These are phyloP conservation scores for Sporodiniella umbellata DNA, from an alignment of 371 early-diverging fungal genomes.

Conservation along the genomic window DNA sequence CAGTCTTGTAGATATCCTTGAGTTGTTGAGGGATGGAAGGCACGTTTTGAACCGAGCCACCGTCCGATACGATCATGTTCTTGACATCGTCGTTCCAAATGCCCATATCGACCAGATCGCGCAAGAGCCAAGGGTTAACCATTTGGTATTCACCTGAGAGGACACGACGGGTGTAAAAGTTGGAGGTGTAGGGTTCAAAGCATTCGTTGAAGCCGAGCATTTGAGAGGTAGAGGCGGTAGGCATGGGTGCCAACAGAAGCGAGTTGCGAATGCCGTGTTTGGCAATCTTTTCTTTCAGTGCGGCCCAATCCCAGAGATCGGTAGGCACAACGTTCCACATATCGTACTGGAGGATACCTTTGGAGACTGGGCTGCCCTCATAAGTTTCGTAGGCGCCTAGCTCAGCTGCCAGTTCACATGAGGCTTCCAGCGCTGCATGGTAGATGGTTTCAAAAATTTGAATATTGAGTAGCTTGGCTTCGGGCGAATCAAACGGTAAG, in stretches of 20 bases:
- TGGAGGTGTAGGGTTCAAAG: conserved; percentile 96
- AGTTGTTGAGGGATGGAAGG: conserved; percentile 79
- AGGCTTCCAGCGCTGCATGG: conserved; percentile 93
- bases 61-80: conserved; percentile 93
- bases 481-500: conserved; percentile 90
- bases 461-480: conserved; percentile 84
- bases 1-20: conserved; percentile 96
- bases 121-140: conserved; percentile 94
- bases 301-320: conserved; percentile 88
- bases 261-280: conserved; percentile 94
- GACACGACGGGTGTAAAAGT: conserved; percentile 97
- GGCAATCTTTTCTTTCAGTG: conserved; percentile 77
- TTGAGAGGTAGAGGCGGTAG: conserved; percentile 98
- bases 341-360: conserved; percentile 95
- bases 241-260: conserved; percentile 97
- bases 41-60: conserved; percentile 90
- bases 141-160: conserved; percentile 99
- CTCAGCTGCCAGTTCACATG: conserved; percentile 82
- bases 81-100: conserved; percentile 96
- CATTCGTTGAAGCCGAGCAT: conserved; percentile 99
- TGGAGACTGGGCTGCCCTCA: conserved; percentile 85
- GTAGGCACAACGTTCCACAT: conserved; percentile 85
- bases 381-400: conserved; percentile 91
- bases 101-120: conserved; percentile 89
- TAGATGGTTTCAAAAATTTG: conserved; percentile 98